phyloP scores from a whole-genome alignment of 1,284 basidiomycete species.

The Irpex lacteus region DNA sequence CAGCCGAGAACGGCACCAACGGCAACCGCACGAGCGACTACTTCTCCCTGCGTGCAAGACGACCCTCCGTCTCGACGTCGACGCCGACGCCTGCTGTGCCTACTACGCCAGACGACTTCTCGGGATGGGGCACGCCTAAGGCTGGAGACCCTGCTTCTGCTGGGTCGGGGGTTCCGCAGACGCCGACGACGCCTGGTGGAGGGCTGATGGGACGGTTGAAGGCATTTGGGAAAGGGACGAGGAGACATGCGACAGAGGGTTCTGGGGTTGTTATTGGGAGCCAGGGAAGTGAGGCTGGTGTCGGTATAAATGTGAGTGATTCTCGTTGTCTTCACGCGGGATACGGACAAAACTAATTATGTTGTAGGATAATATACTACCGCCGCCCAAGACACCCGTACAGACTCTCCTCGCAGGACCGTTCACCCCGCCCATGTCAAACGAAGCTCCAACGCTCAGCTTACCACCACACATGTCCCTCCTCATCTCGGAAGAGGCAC shows the following conservation, averaged over 20 bases:
- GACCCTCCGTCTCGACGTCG: slow-evolving; percentile 41
- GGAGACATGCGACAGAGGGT: slow-evolving; percentile 43
- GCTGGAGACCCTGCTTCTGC: background rate
- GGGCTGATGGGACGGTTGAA: slow-evolving; percentile 80
- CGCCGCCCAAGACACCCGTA: slow-evolving; percentile 42
- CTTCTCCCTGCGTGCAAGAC: slow-evolving; percentile 43
- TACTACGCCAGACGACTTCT: slow-evolving; percentile 48
- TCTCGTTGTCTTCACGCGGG: background rate
- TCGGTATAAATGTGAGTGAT: slow-evolving; percentile 29
- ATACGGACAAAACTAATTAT: background rate
- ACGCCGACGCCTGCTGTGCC: slow-evolving; percentile 21
- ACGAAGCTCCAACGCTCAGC: slow-evolving; percentile 70
- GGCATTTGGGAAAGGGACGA: slow-evolving; percentile 63
- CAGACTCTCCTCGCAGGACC: slow-evolving; percentile 68
- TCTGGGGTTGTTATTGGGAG: slow-evolving; percentile 24
- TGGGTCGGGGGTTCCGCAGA: background rate
- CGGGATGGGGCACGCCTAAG: slow-evolving; percentile 41
- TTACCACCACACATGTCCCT: slow-evolving; percentile 68
- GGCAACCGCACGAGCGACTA: slow-evolving; percentile 43
- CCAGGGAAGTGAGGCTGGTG: slow-evolving; percentile 19
- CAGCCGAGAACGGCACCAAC: slow-evolving; percentile 16
- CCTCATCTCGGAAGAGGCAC: slow-evolving; percentile 81
- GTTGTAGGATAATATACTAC: slow-evolving; percentile 14
- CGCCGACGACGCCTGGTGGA: slow-evolving; percentile 26
- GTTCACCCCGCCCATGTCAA: slow-evolving; percentile 66